phyloP scores from a whole-genome alignment of 495 filamentous ascomycete genomes.

The Amniculicola lignicola region DNA sequence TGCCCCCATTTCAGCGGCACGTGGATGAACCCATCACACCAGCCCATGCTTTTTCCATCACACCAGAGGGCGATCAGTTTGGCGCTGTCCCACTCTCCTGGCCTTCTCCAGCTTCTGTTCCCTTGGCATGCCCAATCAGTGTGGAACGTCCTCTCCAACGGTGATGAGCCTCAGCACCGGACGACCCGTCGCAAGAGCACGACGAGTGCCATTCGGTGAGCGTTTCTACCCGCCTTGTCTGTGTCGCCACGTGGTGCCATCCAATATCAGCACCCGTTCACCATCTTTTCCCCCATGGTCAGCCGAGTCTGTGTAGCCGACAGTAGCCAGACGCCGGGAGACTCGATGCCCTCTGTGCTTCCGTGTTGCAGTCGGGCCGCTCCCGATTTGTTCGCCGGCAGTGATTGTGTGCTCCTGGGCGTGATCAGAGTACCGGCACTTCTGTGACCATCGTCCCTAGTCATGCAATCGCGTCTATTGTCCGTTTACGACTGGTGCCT shows the following conservation, averaged over 20 bases:
- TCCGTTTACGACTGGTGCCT: no score
- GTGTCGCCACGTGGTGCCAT: slow-evolving; percentile 23
- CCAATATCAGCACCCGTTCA: not conserved
- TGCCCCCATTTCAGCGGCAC: slow-evolving; percentile 2
- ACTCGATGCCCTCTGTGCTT: not conserved
- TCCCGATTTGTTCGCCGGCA: slow-evolving; percentile 6
- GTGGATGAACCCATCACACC: slow-evolving; percentile 3
- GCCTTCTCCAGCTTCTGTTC: not conserved
- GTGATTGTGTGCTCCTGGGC: not conserved
- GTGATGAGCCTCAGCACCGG: not conserved
- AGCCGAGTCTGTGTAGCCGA: slow-evolving; percentile 10
- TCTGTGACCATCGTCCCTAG: not conserved
- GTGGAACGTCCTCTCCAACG: not conserved
- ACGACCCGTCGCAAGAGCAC: not conserved
- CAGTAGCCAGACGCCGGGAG: slow-evolving; percentile 7
- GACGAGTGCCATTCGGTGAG: slow-evolving; percentile 7
- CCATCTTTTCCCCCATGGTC: not conserved
- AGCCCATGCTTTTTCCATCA: slow-evolving; percentile 1
- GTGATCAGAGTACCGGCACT: not conserved
- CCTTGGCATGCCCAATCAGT: slow-evolving; percentile 11
- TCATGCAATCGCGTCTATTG: no score
- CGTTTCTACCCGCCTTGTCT: not conserved
- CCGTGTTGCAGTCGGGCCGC: not conserved
- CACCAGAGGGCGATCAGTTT: slow-evolving; percentile 5
- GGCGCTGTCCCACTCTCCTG: not conserved